These are phyloP conservation scores for Cymbomonas tetramitiformis DNA, from an alignment of 139 green algal species.

Conservation along the genomic window DNA sequence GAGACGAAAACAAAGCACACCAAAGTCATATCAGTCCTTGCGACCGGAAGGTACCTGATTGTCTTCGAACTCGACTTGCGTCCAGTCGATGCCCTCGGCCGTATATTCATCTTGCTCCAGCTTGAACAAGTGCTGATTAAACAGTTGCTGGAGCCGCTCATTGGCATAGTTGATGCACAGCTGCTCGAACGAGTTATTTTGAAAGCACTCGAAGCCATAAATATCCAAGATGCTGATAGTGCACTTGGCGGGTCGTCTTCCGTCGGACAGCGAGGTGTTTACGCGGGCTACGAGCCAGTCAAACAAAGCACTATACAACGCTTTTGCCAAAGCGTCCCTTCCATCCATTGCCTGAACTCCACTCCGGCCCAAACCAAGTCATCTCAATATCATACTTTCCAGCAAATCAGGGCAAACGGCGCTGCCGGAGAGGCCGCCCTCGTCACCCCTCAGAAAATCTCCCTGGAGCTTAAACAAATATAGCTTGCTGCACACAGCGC, in stretches of 20 bases:
- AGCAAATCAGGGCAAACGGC: too few species aligned
- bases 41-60: too few species aligned
- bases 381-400: too few species aligned
- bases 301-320: constrained; percentile 54
- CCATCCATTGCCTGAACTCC: constrained; percentile 43
- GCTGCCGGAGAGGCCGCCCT: too few species aligned
- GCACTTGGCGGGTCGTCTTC: not conserved
- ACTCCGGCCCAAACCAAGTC: too few species aligned
- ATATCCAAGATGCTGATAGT: constrained; percentile 28
- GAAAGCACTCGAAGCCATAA: constrained; percentile 33
- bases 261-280: constrained; percentile 13
- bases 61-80: constrained; percentile 25
- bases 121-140: constrained; percentile 31
- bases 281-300: constrained; percentile 31
- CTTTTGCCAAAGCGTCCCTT: constrained; percentile 28
- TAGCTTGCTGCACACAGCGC: too few species aligned
- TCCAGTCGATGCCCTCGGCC: constrained; percentile 25
- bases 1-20: too few species aligned
- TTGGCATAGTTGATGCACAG: constrained; percentile 37
- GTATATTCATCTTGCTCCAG: constrained; percentile 28
- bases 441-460: too few species aligned
- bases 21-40: too few species aligned
- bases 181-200: constrained; percentile 31
- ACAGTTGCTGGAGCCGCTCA: constrained; percentile 30
- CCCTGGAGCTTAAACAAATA: too few species aligned